Evolutionary conservation across 352 stramenopile species (phyloP), one percentile per base, ranked within the genome.

Genomic region (Phytophthora meadii): DNA sequence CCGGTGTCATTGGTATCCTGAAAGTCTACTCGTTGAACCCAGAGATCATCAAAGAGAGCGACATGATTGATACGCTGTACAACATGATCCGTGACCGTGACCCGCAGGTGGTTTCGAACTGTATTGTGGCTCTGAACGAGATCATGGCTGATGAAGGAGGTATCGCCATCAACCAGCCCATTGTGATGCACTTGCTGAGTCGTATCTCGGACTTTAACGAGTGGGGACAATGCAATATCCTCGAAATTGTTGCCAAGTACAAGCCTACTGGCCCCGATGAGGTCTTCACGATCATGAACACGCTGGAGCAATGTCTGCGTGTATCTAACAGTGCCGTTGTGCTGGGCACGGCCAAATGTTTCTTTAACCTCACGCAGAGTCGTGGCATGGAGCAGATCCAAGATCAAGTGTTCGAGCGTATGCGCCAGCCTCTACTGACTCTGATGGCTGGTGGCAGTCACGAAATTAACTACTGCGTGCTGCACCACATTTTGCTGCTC

Each of bases 191-290:
- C 64, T 83, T 99, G 57, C 74, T 99, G 41, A 98, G 97, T 68
- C 89, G 98, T 39, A 97, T 99, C 67, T 93, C 97, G 54, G 97
- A 99, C 79, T 99, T 99, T 72, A 98, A 98, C 68, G 98, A 99
- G 81, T 99, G 98, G 95, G 97, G 97, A 14, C 89, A 99, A 63
- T 97, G 97, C 56, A 93, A 97, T 72, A 95, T 99, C 9, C 82
- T 99, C 45, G 82, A 98, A 57, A 88, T 99, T 40, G 86, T 98
- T 37, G 82, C 89, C 54, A 81, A 90, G 55, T 99, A 99, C 86
- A 96, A 97, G 72, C 95, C 97, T 12, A 83, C 79, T 25, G 91
- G 89, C 44, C 93, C 99, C 30, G 93, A 98, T 36, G 97, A 99
- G 71, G 90, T 92, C 0, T 99, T 99, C 74, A 95, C 93, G 61